A percentile compares a stretch with the other conserved stretches of the same genome.
phyloP scores from a whole-genome alignment of 169 alveolate genomes.

The Cryptosporidium viatorum region DNA sequence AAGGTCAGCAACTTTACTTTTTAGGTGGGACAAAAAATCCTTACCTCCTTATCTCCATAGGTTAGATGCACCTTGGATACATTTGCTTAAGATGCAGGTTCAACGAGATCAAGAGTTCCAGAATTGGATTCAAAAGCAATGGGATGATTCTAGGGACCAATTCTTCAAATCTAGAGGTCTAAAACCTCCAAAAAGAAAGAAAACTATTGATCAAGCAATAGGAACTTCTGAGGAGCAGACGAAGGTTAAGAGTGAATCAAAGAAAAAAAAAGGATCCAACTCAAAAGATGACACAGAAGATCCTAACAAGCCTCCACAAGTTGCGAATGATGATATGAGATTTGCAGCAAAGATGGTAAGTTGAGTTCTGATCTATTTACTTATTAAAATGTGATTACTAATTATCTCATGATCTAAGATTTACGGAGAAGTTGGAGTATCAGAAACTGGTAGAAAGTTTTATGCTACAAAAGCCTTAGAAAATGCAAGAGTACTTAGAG shows the following conservation, averaged over 20 bases:
- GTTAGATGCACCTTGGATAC: conserved; percentile 75
- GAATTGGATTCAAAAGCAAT: conserved; percentile 66
- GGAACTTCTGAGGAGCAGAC: not conserved
- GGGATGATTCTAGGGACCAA: conserved; percentile 47
- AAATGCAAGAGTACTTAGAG: conserved; percentile 64
- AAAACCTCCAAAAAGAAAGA: conserved; percentile 48
- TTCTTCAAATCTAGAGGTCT: conserved; percentile 42
- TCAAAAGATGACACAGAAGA: not conserved
- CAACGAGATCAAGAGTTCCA: conserved; percentile 39
- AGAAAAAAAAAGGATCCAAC: not conserved
- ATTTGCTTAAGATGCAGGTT: conserved; percentile 20
- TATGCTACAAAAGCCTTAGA: conserved; percentile 55
- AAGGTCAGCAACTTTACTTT: conserved; percentile 47
- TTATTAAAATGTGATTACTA: not conserved
- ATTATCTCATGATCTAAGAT: not conserved
- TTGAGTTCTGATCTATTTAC: not conserved
- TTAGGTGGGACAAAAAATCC: conserved; percentile 73
- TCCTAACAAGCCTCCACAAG: conserved; percentile 69
- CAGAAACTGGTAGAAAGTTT: conserved; percentile 40
- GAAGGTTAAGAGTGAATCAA: not conserved
- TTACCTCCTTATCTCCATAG: conserved; percentile 68
- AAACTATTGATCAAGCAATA: conserved; percentile 1
- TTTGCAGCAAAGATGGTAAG: conserved; percentile 66
- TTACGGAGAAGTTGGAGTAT: conserved; percentile 26
- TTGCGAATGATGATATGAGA: conserved; percentile 49